Percentiles rank a stretch among this genome's conserved stretches.
Conservation (phyloP, 441 rosid genomes). For the Omphalea diandra region DNA sequence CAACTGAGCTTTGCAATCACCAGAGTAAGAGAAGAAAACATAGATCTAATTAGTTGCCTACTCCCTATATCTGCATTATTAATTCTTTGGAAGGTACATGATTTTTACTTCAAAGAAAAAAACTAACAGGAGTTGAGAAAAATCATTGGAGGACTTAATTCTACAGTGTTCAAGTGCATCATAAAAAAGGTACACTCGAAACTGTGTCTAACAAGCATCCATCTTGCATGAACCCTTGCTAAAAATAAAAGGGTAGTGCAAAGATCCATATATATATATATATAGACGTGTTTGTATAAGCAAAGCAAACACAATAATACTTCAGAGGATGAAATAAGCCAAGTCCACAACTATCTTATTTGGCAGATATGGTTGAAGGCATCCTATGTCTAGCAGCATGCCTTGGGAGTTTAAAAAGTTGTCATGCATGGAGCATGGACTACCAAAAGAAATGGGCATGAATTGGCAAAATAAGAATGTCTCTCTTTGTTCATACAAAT, state of each 20-base stretch:
- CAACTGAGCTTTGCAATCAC: neutral
- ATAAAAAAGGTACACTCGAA: too few relatives aligned
- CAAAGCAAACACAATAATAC: neutral
- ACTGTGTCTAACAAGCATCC: too few relatives aligned
- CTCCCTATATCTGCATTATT: neutral
- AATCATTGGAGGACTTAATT: too few relatives aligned
- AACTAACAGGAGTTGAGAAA: too few relatives aligned
- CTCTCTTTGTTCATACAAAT: neutral
- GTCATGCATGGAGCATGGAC: neutral
- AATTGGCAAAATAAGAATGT: neutral
- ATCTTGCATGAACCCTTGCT: neutral
- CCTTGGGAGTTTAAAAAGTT: neutral
- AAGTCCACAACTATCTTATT: neutral
- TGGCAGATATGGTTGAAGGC: neutral
- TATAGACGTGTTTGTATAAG: neutral
- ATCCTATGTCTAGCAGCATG: neutral
- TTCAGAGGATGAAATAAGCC: neutral
- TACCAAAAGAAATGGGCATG: neutral
- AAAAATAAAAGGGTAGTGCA: neutral
- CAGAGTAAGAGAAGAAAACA: neutral
- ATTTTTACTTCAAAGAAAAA: too few relatives aligned
- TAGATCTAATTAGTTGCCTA: neutral
- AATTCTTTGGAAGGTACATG: conserved; percentile 3
- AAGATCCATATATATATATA: too few relatives aligned
- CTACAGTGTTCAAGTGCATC: too few relatives aligned